phyloP scores from a whole-genome alignment of 306 rosid species.

The Phaseolus lunatus region DNA sequence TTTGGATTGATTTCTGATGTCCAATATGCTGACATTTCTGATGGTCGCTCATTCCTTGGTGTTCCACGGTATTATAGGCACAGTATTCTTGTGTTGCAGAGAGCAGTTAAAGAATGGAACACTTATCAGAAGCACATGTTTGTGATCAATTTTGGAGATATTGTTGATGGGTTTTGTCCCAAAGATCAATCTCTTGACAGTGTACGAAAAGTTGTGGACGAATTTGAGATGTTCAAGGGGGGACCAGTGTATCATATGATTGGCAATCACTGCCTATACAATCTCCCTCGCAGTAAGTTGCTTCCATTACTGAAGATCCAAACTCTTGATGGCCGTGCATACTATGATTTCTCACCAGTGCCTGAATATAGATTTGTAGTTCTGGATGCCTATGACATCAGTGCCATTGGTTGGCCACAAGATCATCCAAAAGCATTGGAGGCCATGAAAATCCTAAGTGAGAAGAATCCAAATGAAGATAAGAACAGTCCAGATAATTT shows the following conservation, averaged over 20 bases:
- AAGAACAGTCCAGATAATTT: slow-evolving; percentile 83
- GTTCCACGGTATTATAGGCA: slow-evolving; percentile 87
- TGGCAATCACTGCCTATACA: slow-evolving; percentile 96
- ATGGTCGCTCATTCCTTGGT: slow-evolving; percentile 83
- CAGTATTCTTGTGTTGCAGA: slow-evolving; percentile 70
- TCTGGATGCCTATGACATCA: slow-evolving; percentile 85
- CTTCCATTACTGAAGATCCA: slow-evolving; percentile 82
- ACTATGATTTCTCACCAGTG: slow-evolving; percentile 81
- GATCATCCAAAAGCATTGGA: slow-evolving; percentile 70
- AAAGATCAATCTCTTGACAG: slow-evolving; percentile 68
- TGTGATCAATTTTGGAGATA: slow-evolving; percentile 81
- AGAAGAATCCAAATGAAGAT: slow-evolving; percentile 79
- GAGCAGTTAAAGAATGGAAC: slow-evolving; percentile 88
- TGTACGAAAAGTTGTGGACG: slow-evolving; percentile 64
- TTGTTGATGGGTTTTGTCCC: slow-evolving; percentile 92
- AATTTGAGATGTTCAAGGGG: slow-evolving; percentile 71
- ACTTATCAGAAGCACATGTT: slow-evolving; percentile 65
- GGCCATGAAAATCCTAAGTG: slow-evolving; percentile 66
- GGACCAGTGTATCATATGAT: slow-evolving; percentile 86
- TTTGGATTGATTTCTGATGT: slow-evolving; percentile 93
- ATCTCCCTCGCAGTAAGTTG: slow-evolving; percentile 80
- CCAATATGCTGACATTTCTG: slow-evolving; percentile 92
- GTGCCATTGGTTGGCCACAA: slow-evolving; percentile 91
- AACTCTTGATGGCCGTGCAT: slow-evolving; percentile 59
- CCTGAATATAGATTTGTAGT: slow-evolving; percentile 78